Conservation (phyloP, 225 moss, liverwort and hornwort genomes). For the Pleurozium schreberi region DNA sequence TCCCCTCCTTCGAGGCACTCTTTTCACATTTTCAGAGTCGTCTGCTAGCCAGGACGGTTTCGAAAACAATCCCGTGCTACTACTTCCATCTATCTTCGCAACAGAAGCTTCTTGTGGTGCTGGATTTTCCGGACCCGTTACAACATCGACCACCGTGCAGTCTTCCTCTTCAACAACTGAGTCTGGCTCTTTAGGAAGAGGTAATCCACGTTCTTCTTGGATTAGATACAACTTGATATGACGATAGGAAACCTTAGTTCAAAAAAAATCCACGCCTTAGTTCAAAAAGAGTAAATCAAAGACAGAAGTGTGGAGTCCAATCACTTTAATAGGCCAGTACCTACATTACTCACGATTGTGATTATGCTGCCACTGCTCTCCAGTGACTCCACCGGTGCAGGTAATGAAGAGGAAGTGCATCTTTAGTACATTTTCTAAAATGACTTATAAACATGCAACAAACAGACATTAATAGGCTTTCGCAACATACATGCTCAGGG, state of each 20-base stretch:
- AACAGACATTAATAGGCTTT: neutral
- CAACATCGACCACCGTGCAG: neutral
- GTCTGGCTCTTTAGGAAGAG: slow-evolving; percentile 11
- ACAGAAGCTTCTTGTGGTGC: neutral
- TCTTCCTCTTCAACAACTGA: neutral
- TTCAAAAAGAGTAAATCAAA: neutral
- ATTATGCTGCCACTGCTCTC: neutral
- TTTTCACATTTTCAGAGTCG: neutral
- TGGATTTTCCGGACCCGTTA: neutral
- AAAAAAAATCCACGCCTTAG: neutral
- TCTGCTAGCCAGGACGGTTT: slow-evolving; percentile 30
- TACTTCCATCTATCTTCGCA: neutral
- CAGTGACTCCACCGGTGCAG: neutral
- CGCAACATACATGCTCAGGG: slow-evolving; percentile 44
- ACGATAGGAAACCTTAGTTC: slow-evolving; percentile 40
- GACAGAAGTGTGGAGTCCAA: neutral
- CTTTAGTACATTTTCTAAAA: neutral
- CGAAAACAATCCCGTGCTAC: slow-evolving; percentile 1
- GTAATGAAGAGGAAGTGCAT: neutral
- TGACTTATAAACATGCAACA: neutral
- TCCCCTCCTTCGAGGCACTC: slow-evolving; percentile 11
- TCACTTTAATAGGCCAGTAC: neutral
- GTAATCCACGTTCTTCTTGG: slow-evolving; percentile 33
- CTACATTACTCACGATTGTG: neutral
- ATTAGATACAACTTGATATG: slow-evolving; percentile 42